phyloP scores from a whole-genome alignment of 441 rosid genomes.

The Pelargonium australe region DNA sequence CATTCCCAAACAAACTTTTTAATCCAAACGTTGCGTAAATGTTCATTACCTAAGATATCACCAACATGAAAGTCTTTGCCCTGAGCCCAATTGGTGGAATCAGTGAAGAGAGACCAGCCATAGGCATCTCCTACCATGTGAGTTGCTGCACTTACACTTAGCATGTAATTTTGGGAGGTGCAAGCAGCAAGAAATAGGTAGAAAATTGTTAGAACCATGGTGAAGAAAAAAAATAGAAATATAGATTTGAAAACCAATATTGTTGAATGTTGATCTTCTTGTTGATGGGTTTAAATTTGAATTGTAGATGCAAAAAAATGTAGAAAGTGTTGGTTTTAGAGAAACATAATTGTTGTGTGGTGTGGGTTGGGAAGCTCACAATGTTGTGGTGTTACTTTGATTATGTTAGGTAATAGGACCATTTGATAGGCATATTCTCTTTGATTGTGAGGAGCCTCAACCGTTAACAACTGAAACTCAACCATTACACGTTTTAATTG shows the following conservation, averaged over 20 bases:
- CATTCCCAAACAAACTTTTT: too few species aligned
- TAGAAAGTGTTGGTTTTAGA: neutral
- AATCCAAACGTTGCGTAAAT: too few species aligned
- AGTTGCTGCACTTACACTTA: slow-evolving; percentile 18
- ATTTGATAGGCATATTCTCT: too few species aligned
- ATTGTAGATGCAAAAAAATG: neutral
- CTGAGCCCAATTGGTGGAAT: slow-evolving; percentile 31
- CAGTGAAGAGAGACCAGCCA: slow-evolving; percentile 29
- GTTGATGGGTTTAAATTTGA: neutral
- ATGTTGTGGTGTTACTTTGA: slow-evolving; percentile 22
- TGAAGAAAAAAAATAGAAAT: neutral
- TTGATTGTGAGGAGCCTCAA: too few species aligned
- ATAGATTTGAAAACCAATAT: too few species aligned
- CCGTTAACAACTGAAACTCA: too few species aligned
- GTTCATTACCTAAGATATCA: slow-evolving; percentile 29
- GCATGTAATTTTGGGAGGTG: neutral
- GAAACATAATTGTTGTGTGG: slow-evolving; percentile 7
- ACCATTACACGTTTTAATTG: too few species aligned
- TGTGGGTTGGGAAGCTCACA: slow-evolving; percentile 26
- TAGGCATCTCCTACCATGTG: slow-evolving; percentile 27
- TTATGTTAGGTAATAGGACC: slow-evolving; percentile 8
- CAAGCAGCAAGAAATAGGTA: slow-evolving; percentile 14
- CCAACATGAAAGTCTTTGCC: slow-evolving; percentile 36
- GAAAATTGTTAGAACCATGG: slow-evolving; percentile 8
- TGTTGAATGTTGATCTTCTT: too few species aligned